A percentile compares a stretch with the other conserved stretches of the same genome.
phyloP scores from a whole-genome alignment of 148 eudicot genomes.

The Nepenthes mirabilis region DNA sequence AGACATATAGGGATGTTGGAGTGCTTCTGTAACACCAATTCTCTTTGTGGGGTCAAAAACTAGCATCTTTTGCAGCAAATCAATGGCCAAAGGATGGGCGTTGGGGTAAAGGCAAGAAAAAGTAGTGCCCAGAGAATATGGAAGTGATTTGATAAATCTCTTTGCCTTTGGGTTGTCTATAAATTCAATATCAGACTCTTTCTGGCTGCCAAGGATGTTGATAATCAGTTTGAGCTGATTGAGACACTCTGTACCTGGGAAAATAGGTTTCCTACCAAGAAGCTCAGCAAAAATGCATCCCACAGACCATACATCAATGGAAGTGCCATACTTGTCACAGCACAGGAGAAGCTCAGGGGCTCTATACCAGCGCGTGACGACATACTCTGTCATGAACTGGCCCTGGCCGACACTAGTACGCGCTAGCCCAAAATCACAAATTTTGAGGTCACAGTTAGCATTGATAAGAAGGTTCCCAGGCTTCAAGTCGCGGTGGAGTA shows the following conservation, averaged over 20 bases:
- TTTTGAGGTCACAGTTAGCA: conserved; percentile 23
- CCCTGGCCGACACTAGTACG: conserved; percentile 11
- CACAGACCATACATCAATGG: conserved; percentile 33
- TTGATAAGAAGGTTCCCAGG: conserved; percentile 32
- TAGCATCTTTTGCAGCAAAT: conserved; percentile 27
- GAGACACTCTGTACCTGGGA: conserved; percentile 13
- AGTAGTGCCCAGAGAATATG: background rate
- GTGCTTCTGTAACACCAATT: conserved; percentile 25
- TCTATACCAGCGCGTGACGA: conserved; percentile 28
- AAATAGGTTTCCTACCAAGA: conserved; percentile 18
- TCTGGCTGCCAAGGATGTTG: conserved; percentile 15
- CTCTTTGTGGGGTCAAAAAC: conserved; percentile 25
- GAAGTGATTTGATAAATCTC: conserved; percentile 5
- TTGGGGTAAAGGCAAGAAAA: conserved; percentile 10
- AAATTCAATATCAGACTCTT: conserved; percentile 12
- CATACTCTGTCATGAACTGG: conserved; percentile 22
- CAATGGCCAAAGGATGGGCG: conserved; percentile 22
- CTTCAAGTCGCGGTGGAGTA: conserved; percentile 39
- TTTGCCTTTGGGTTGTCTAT: conserved; percentile 6
- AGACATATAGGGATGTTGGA: conserved; percentile 26
- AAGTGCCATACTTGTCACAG: conserved; percentile 14
- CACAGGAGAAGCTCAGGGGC: conserved; percentile 30
- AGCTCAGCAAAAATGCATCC: conserved; percentile 43
- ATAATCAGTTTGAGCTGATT: conserved; percentile 20
- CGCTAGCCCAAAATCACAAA: conserved; percentile 37